These are phyloP conservation scores for Jackrogersella minutella DNA, from an alignment of 495 filamentous ascomycete genomes.

Conservation along the genomic window DNA sequence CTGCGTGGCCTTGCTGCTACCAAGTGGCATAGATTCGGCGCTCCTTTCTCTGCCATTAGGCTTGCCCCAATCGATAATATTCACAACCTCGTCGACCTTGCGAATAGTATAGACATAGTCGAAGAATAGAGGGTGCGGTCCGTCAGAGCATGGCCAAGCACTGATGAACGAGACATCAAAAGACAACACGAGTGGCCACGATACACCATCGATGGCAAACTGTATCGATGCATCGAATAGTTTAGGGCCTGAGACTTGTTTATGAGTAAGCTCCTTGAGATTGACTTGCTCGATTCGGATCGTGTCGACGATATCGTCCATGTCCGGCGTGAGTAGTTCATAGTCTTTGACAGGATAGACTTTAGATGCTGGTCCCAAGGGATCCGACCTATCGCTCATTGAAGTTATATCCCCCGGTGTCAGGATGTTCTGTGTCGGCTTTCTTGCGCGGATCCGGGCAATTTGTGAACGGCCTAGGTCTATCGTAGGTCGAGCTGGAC, in stretches of 20 bases:
- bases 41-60: conserved; percentile 37
- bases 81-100: conserved; percentile 65
- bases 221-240: conserved; percentile 69
- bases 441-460: conserved; percentile 64
- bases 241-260: conserved; percentile 46
- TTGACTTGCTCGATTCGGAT: conserved; percentile 71
- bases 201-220: conserved; percentile 71
- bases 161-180: conserved; percentile 72
- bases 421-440: conserved; percentile 53
- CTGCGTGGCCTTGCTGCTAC: conserved; percentile 24
- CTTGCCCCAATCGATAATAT: conserved; percentile 67
- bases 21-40: conserved; percentile 32
- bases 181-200: conserved; percentile 67
- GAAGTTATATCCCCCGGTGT: conserved; percentile 61
- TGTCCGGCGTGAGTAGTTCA: conserved; percentile 59
- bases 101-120: conserved; percentile 67
- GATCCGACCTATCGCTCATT: conserved; percentile 69
- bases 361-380: conserved; percentile 65
- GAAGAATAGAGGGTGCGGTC: conserved; percentile 73
- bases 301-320: conserved; percentile 63
- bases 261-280: conserved; percentile 50
- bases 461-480: conserved; percentile 70
- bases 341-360: conserved; percentile 70
- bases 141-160: conserved; percentile 72
- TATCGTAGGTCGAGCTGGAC: conserved; percentile 67